phyloP scores from a whole-genome alignment of 495 filamentous ascomycete species.

The Astrothelium macrocarpum region DNA sequence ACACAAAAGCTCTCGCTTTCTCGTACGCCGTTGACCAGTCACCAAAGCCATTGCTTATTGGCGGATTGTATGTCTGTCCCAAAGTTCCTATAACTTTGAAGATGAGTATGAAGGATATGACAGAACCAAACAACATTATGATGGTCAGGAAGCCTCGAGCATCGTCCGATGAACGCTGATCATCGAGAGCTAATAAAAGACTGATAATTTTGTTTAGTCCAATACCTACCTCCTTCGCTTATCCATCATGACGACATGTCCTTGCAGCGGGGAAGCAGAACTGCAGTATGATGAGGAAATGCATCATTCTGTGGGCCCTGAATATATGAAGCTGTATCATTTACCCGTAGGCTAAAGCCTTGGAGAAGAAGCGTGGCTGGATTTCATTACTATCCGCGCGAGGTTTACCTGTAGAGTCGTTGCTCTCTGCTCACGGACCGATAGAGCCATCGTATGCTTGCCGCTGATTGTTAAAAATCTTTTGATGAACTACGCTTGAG shows the following conservation, averaged over 20 bases:
- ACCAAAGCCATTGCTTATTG: constrained; percentile 4
- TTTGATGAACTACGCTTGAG: too few relatives aligned
- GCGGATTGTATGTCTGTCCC: background rate
- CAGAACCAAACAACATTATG: background rate
- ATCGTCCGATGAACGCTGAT: background rate
- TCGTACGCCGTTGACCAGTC: constrained; percentile 64
- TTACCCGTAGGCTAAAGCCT: constrained; percentile 4
- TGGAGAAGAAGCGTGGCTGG: background rate
- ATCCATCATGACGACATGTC: background rate
- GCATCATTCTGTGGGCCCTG: background rate
- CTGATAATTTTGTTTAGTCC: too few relatives aligned
- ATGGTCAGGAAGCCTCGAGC: background rate
- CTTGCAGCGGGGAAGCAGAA: background rate
- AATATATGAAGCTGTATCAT: background rate
- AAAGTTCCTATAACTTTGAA: background rate
- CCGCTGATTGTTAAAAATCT: too few relatives aligned
- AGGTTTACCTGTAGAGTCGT: too few relatives aligned
- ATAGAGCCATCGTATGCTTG: too few relatives aligned
- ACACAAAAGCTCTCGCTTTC: constrained; percentile 68
- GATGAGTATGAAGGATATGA: background rate
- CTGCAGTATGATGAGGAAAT: background rate
- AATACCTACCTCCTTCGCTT: too few relatives aligned
- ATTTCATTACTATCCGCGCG: too few relatives aligned
- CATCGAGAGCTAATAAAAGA: too few relatives aligned
- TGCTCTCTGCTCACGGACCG: too few relatives aligned